Conservation (phyloP, 2,329 filamentous ascomycete species). For the Periconia macrospinosa region DNA sequence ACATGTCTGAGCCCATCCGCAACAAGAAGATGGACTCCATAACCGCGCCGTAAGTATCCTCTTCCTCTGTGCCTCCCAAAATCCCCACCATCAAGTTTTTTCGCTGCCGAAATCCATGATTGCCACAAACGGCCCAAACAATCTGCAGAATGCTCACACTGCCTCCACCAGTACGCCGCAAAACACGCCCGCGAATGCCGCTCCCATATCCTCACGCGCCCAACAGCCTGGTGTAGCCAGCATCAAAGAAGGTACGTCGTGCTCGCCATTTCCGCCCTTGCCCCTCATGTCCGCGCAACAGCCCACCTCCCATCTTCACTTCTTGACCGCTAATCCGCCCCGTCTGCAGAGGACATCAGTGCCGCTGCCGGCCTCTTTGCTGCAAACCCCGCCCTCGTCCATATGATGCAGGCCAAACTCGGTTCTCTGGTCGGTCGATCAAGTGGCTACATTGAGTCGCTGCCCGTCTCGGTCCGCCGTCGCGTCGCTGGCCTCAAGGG, state of each 20-base stretch:
- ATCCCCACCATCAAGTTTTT: constrained; percentile 25
- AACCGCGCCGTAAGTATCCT: constrained; percentile 63
- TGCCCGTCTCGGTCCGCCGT: constrained; percentile 84
- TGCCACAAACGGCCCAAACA: constrained; percentile 24
- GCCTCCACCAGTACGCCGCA: constrained; percentile 77
- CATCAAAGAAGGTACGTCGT: constrained; percentile 86
- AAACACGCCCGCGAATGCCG: constrained; percentile 94
- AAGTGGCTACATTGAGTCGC: constrained; percentile 96
- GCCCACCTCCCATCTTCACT: constrained; percentile 12
- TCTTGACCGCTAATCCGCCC: constrained; percentile 42
- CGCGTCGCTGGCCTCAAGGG: constrained; percentile 95
- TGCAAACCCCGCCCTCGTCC: constrained; percentile 89
- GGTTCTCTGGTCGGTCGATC: constrained; percentile 90
- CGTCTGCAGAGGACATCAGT: constrained; percentile 77
- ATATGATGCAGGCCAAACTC: constrained; percentile 97
- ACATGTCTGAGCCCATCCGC: constrained; percentile 69
- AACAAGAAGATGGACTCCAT: constrained; percentile 66
- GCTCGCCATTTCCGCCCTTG: constrained; percentile 19
- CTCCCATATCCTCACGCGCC: constrained; percentile 95
- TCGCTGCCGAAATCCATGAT: constrained; percentile 16
- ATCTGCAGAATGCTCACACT: constrained; percentile 38
- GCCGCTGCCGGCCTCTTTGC: constrained; percentile 91
- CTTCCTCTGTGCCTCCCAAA: constrained; percentile 11
- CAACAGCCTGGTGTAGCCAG: constrained; percentile 91
- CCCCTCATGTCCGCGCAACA: constrained; percentile 32